Evolutionary conservation across 2,329 filamentous ascomycete species (phyloP).

Genomic region (Cladosporium phlei): DNA sequence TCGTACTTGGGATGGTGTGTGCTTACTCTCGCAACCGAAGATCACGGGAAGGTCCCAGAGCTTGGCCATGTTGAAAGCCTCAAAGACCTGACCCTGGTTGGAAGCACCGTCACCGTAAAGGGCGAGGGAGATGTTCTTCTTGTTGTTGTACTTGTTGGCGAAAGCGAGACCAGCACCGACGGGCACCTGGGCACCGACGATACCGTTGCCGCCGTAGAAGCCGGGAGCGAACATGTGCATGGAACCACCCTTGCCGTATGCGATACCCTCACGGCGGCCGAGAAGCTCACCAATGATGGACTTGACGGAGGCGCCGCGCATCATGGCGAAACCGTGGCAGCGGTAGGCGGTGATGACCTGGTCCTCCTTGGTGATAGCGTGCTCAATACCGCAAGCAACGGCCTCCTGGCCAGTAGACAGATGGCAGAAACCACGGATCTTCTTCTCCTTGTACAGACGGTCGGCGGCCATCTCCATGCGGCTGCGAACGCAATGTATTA

Average conservation of each 20-base stretch:
- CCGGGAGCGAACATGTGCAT: slow-evolving; percentile 99
- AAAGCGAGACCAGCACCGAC: slow-evolving; percentile 96
- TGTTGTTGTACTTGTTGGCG: slow-evolving; percentile 87
- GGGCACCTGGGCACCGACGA: slow-evolving; percentile 96
- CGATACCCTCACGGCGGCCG: slow-evolving; percentile 90
- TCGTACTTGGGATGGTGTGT: background rate
- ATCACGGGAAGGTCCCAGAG: slow-evolving; percentile 94
- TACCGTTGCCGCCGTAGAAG: slow-evolving; percentile 98
- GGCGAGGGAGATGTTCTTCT: slow-evolving; percentile 80
- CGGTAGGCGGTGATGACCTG: slow-evolving; percentile 97
- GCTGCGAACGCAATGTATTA: slow-evolving; percentile 45
- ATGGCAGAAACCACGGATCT: slow-evolving; percentile 99
- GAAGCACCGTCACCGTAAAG: slow-evolving; percentile 82
- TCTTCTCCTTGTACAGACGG: slow-evolving; percentile 99
- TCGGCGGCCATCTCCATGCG: slow-evolving; percentile 99
- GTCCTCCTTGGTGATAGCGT: slow-evolving; percentile 85
- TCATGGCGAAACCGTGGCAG: slow-evolving; percentile 96
- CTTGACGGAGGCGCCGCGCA: slow-evolving; percentile 86
- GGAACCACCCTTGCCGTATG: slow-evolving; percentile 97
- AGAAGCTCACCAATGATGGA: slow-evolving; percentile 95
- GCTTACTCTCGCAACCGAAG: slow-evolving; percentile 95
- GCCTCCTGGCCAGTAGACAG: slow-evolving; percentile 97
- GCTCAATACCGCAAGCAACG: slow-evolving; percentile 93
- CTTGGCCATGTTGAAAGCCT: slow-evolving; percentile 99
- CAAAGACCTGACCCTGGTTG: slow-evolving; percentile 99